Percentiles rank a stretch among this genome's conserved stretches.
Conservation (phyloP, 257 asterid species). For the Solanum pimpinellifolium region DNA sequence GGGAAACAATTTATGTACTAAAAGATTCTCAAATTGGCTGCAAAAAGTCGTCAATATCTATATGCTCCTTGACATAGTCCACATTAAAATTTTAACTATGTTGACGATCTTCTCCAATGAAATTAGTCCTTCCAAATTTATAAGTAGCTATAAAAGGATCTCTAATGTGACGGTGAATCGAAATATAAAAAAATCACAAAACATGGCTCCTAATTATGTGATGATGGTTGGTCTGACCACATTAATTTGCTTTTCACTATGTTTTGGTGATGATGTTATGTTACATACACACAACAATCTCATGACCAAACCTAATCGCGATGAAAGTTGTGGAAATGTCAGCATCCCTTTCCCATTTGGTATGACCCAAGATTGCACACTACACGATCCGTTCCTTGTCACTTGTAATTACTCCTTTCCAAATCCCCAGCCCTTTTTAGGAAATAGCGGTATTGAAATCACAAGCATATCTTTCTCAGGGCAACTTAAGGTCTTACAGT, state of each 20-base stretch:
- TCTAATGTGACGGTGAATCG: too few relatives aligned
- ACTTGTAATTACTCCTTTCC: neutral
- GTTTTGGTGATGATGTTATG: neutral
- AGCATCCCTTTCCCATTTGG: conserved; percentile 36
- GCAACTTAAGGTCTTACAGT: neutral
- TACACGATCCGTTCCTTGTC: neutral
- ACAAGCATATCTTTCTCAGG: conserved; percentile 7
- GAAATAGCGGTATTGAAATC: neutral
- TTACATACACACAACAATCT: neutral
- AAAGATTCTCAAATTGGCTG: too few relatives aligned
- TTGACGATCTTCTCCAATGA: too few relatives aligned
- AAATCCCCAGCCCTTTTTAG: neutral
- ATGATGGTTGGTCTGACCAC: neutral
- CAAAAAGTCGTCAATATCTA: too few relatives aligned
- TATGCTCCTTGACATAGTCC: too few relatives aligned
- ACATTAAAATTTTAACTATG: too few relatives aligned
- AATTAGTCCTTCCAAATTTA: too few relatives aligned
- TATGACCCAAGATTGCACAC: neutral
- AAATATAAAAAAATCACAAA: too few relatives aligned
- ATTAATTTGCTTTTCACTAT: neutral
- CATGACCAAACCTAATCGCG: conserved; percentile 12
- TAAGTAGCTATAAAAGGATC: too few relatives aligned
- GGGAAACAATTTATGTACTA: too few relatives aligned
- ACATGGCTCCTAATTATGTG: neutral
- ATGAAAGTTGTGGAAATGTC: conserved; percentile 12